Conservation (phyloP, 2,329 filamentous ascomycete species). For the Penicillium sp. region DNA sequence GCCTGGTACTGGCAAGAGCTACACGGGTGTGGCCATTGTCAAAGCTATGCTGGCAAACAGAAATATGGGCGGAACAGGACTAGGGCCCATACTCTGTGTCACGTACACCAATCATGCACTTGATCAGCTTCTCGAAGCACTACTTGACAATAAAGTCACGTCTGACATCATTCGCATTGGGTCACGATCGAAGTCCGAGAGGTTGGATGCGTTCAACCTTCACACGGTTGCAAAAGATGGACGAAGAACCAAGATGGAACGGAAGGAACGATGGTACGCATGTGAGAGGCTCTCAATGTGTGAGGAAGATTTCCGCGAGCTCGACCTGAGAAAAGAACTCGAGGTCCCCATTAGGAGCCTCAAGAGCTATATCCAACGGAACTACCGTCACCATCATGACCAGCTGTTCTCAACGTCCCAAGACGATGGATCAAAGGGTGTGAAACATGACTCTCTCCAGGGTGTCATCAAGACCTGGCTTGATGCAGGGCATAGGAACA, state of each 20-base stretch:
- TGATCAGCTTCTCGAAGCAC: slow-evolving; percentile 59
- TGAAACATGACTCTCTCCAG: neutral
- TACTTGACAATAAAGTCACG: slow-evolving; percentile 41
- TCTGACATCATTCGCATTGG: slow-evolving; percentile 60
- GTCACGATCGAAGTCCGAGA: slow-evolving; percentile 53
- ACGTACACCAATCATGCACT: slow-evolving; percentile 55
- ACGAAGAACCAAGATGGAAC: slow-evolving; percentile 37
- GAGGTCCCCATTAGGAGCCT: neutral
- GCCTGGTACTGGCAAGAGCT: slow-evolving; percentile 31
- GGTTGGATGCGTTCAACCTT: slow-evolving; percentile 52
- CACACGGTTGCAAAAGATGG: slow-evolving; percentile 30
- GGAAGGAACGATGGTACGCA: slow-evolving; percentile 16
- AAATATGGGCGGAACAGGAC: slow-evolving; percentile 15
- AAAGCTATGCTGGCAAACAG: slow-evolving; percentile 30
- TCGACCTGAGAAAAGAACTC: slow-evolving; percentile 9
- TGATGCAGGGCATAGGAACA: neutral
- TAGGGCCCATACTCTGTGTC: slow-evolving; percentile 49
- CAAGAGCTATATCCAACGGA: slow-evolving; percentile 10
- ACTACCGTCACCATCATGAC: neutral
- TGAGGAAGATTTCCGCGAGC: slow-evolving; percentile 11
- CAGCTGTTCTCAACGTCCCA: slow-evolving; percentile 1
- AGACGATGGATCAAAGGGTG: neutral
- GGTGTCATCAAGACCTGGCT: neutral
- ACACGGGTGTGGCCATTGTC: slow-evolving; percentile 28
- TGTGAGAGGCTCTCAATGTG: slow-evolving; percentile 14